Evolutionary conservation across 805 yeast species (phyloP), one percentile per base, ranked within the genome.

Genomic region (Nakazawaea wickerhamii): DNA sequence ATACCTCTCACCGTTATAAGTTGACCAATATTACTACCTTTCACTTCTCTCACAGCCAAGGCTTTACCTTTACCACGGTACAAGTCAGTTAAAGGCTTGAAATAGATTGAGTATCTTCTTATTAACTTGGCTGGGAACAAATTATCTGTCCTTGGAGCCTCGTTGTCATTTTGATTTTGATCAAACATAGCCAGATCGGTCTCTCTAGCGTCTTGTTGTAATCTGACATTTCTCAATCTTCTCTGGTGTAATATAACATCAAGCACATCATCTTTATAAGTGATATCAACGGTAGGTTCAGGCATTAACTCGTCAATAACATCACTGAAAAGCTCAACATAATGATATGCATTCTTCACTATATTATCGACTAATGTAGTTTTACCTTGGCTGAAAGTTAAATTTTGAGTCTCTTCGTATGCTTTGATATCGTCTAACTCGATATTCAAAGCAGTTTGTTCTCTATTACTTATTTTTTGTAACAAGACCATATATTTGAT

Each of bases 221-320:
- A 68, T 48, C 91, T 75, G 51, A 77, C 77, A 60, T 91, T 91
- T 57, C 96, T 75, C 58, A 87, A 75, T 54, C 75, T 79, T 60
- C 99, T 77, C 67, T 93, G 98, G 57, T 87, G 90, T 50, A 90
- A 70, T 44, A 93, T 87, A 45, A 93, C 95, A 57, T 93, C 99
- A 49, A 93, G 67, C 10, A 93, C 98, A 52, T 87, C 95, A 59
- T 88, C 96, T 51, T 80, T 79, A 58, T 84, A 86, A 35, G 80
- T 67, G 40, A 91, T 70, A 47, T 85, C 90, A 38, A 73, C 77
- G 2, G 93, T 82, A n/a, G 98, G 91, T 48, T 71, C 73, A 0
- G 99, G 99, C 77, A 91, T 75, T 45, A 87, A 60, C 38, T 77
- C 80, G 63, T 93, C 99, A 34, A 87, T 76, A 13, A 80, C 81